These are phyloP conservation scores for Serpula lacrymans DNA, from an alignment of 768 basidiomycete genomes.

Conservation along the genomic window DNA sequence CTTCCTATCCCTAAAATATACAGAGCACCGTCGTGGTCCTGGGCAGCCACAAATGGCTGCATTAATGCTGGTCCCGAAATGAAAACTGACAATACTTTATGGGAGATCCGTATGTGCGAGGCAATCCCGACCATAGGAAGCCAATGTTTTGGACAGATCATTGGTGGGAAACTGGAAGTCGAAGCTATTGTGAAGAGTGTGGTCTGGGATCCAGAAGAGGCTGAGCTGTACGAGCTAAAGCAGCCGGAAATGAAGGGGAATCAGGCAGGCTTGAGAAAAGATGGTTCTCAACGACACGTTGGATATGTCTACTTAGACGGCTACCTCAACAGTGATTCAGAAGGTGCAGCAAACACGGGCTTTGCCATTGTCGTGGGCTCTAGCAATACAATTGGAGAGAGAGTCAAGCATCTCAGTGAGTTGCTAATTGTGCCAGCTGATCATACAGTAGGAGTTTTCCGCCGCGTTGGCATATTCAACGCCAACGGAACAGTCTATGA, in stretches of 20 bases:
- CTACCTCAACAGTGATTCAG: not conserved
- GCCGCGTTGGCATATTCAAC: not conserved
- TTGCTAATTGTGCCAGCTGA: slow-evolving; percentile 1
- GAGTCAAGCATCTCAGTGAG: not conserved
- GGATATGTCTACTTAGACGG: slow-evolving; percentile 4
- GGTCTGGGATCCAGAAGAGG: slow-evolving; percentile 2
- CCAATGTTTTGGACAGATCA: slow-evolving; percentile 3
- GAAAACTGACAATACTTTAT: not conserved
- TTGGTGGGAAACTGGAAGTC: slow-evolving; percentile 1
- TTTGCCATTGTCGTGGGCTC: slow-evolving; percentile 1
- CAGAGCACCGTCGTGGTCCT: slow-evolving; percentile 8
- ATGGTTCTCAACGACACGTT: not conserved
- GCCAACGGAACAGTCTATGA: not conserved
- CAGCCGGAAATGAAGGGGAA: not conserved
- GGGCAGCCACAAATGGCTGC: slow-evolving; percentile 4
- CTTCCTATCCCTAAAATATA: not conserved
- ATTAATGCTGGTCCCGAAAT: not conserved
- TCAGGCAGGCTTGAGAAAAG: not conserved
- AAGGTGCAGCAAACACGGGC: not conserved
- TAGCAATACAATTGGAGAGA: no score
- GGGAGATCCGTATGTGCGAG: slow-evolving; percentile 1
- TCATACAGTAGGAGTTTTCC: not conserved
- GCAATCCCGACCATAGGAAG: not conserved
- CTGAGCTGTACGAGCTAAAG: slow-evolving; percentile 1
- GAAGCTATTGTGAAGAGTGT: slow-evolving; percentile 3